Base-by-base conservation (phyloP, 1,139 yeast genomes). In the Candida smagusa region DNA sequence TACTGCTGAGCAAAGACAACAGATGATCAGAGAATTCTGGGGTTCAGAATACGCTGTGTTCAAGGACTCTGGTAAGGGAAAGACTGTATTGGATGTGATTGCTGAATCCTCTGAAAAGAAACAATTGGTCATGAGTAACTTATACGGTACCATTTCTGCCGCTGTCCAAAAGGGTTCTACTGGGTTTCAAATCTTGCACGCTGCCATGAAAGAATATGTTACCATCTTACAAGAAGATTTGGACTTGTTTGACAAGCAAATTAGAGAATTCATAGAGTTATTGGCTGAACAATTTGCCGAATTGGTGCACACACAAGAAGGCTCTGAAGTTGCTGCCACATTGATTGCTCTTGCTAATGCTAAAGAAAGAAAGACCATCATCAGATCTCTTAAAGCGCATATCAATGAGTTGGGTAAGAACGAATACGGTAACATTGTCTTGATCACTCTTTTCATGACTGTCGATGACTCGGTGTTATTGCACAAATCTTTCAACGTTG, bases 21-120 rank as follows among this genome's bases (percentile, higher is more conserved):
- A 88, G 63, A 89, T 92, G 83, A 79, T 92, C 47, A 80, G 95
- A 60, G 97, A 92, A 62, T 92, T 92, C 58, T 92, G 95, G 87
- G 97, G 97, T 38, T 78, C 96, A n/a, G 95, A 88, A 63, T 90
- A 84, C 56, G 96, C 97, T 22, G 81, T 88, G 11, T 90, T 92
- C 68, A 84, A 79, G 61, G 92, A 87, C 36, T 72, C 81, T 12
- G 90, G 86, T 37, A 72, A 77, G 46, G 77, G 74, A 12, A 74
- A 79, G 57, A 66, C 78, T 7, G 76, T 92, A 37, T 69, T 75
- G 46, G 90, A 87, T 36, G 79, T 86, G 32, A 71, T 84, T 38
- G 70, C 65, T 6, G 88, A 81, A 49, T 75, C 81, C 48, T 76
- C 86, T n/a, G 97, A 90, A 59, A 89, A 87, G 73, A 79, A 86